Percentiles rank a stretch among this genome's conserved stretches.
Conservation (phyloP, 2,329 filamentous ascomycete genomes). For the Colletotrichum horii region DNA sequence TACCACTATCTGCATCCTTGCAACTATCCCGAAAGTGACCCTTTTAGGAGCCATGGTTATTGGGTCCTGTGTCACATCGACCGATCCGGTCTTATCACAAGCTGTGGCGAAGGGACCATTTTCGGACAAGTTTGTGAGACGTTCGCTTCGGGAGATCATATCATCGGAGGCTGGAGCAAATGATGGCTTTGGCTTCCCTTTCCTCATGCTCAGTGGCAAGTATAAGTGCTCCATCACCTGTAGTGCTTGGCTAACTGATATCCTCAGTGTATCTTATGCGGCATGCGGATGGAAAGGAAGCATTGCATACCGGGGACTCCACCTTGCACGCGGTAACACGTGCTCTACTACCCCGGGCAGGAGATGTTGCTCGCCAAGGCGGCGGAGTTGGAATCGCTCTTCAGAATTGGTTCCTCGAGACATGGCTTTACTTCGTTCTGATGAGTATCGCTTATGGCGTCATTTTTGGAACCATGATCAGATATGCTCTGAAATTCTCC, state of each 20-base stretch:
- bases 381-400: slow-evolving; percentile 57
- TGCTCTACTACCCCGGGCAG: slow-evolving; percentile 21
- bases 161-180: slow-evolving; percentile 67
- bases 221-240: neutral
- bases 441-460: slow-evolving; percentile 58
- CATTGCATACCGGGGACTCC: neutral
- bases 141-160: slow-evolving; percentile 64
- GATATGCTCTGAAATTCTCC: slow-evolving; percentile 50
- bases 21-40: slow-evolving; percentile 59
- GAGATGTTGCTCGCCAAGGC: slow-evolving; percentile 54
- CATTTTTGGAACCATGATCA: slow-evolving; percentile 52
- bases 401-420: slow-evolving; percentile 64
- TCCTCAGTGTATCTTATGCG: slow-evolving; percentile 58
- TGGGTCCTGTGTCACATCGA: slow-evolving; percentile 65
- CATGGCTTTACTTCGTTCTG: slow-evolving; percentile 63
- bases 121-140: slow-evolving; percentile 64
- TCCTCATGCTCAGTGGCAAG: slow-evolving; percentile 55
- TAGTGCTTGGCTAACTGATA: neutral
- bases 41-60: slow-evolving; percentile 61
- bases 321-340: neutral
- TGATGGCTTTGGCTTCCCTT: slow-evolving; percentile 67
- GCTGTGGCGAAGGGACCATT: slow-evolving; percentile 68
- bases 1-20: slow-evolving; percentile 60
- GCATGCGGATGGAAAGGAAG: slow-evolving; percentile 47
- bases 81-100: slow-evolving; percentile 67